Evolutionary conservation across 495 filamentous ascomycete species (phyloP), one percentile per base, ranked within the genome.

Genomic region (Xylaria bambusicola): DNA sequence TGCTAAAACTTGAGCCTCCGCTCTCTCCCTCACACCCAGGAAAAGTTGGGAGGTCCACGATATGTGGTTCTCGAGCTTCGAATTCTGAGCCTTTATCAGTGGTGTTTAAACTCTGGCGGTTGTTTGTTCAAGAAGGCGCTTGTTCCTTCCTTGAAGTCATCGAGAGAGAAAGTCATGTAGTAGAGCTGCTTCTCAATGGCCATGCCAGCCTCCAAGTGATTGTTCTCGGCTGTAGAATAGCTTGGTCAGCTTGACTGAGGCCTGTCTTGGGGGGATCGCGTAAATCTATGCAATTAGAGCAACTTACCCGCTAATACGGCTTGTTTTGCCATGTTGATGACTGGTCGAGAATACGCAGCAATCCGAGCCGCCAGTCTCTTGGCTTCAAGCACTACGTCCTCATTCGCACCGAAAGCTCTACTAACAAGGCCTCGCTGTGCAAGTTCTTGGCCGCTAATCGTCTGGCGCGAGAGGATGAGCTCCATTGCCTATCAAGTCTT

Each of bases 401-500:
- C 47, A 7, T 58, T 29, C 0, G 50, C 20, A 24, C 36, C 31
- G 48, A 63, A 62, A 7, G 35, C 42, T 50, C 48, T 60, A 45
- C 59, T 62, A 26, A 71, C 66, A 13, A 65, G 31, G 1, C 68
- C 67, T 35, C 53, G 56, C 52, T 55, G 53, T 4, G 56, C 62
- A 23, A 65, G 59, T 68, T 92, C 83, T 67, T 77, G 80, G 1
- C 86, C 90, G 31, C 73, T 84, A 63, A 92, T 89, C 62, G 78
- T 88, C 70, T 86, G 81, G 0, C 90, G 89, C 0, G 88, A 92
- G 17, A 93, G 73, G 52, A 93, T 88, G 40, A 91, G 66, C 65
- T 95, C 91, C 91, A 95, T 95, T n/a, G 91, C 90, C 72, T 81
- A 40, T 83, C 49, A 79, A 80, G 77, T 92, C 92, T 10, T 89